Base-by-base conservation (phyloP, 2,329 filamentous ascomycete species). In the Rhexocercosporidium sp. region DNA sequence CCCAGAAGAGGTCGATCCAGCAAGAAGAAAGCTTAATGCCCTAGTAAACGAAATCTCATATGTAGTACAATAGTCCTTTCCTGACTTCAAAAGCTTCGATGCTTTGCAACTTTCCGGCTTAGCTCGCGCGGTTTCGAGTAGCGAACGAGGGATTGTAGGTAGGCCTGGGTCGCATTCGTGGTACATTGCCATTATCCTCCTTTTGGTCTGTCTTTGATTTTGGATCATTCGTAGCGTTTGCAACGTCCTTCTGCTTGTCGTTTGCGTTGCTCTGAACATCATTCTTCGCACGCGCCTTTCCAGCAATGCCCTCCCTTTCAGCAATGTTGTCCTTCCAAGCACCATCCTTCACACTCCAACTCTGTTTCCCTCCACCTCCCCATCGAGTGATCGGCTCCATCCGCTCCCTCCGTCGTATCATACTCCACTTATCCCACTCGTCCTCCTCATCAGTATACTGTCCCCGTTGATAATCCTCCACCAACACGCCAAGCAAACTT, bases 1-100 rank as follows among this genome's bases (percentile, higher is more conserved):
- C 65, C 72, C 11, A 71, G 66, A 49, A 65, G 57, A 22, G 70
- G 70, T 46, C 66, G 72, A 41, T 56, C 69, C 31, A 66, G 49
- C 64, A 73, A 68, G 65, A 70, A 70, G 68, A 72, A 71, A 53
- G 59, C 56, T 37, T 73, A 70, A 56, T 61, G 39, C 27, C 53
- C 20, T 51, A 25, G 49, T 66, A 44, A 37, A 34, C 44, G 54
- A 56, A 37, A 59, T 37, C 8, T 63, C 29, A 22, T 41, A n/a
- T 51, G 49, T 62, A 61, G 47, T 64, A 46, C 37, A 39, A 29
- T 53, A 44, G 39, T 51, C 22, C n/a, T 41, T 66, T 41, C 14
- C 54, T 41, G 6, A 11, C 22, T 51, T 37, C n/a, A 20, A 20
- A 39, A 39, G 6, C 12, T 62, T 31, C 37, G n/a, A 41, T n/a